Evolutionary conservation across 768 basidiomycete genomes (phyloP), one percentile per base, ranked within the genome.

Genomic region (Suillus lakei): DNA sequence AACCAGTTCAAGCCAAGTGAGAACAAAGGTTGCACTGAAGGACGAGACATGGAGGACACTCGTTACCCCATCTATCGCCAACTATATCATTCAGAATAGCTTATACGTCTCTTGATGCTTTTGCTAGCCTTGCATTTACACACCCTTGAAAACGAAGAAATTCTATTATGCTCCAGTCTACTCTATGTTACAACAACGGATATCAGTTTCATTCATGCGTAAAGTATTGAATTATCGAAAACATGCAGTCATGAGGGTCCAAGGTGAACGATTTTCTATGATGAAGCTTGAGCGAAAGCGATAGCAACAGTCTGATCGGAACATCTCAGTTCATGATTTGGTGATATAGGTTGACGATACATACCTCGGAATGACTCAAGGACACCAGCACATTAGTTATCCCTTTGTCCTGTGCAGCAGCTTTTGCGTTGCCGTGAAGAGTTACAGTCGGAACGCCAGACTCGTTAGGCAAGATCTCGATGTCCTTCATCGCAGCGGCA

Each of bases 401-500:
- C 60, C 90, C 90, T 80, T 90, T 92, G 54, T 79, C 82, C 12
- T 84, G 80, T 44, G 96, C 96, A 63, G 89, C 89, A 3, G 79
- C 76, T 76, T 90, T 83, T 36, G 95, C 96, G 53, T 95, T 91
- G 7, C 93, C 93, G 70, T 92, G 88, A 26, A 96, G 84, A 62
- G 71, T 80, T 44, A 97, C 93, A 12, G 82, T 84, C 2, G 97
- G 97, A 26, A 83, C 92, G 30, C 96, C 96, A n/a, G 84, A 82
- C 50, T 83, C 82, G 72, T 90, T 86, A 54, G 92, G 89, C 65
- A 97, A 82, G 71, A 99, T 96, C 78, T 99, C 98, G 66, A 99
- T 99, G 69, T 99, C 96, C 79, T 93, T 93, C 91, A 99, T 91
- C n/a, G 91, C 84, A 21, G 98, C 96, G 7, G 87, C 93, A 13